Evolutionary conservation across 805 yeast genomes (phyloP).

Genomic region (Starmera dryadoides): DNA sequence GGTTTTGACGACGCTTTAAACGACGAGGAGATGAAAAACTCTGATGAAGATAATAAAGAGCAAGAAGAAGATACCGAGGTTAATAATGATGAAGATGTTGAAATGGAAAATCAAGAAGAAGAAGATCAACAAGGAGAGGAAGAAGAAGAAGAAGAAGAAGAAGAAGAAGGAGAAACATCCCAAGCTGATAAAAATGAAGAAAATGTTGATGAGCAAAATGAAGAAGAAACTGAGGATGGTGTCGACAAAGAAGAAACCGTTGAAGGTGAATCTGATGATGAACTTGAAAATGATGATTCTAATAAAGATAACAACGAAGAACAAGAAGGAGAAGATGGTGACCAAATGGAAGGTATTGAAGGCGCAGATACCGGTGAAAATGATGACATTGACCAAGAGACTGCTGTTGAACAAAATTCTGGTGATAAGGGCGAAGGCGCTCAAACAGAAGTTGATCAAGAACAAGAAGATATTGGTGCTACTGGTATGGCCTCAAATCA

Average conservation of each 20-base stretch:
- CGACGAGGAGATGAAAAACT: conserved; percentile 26
- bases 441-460: conserved; percentile 46
- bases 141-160: conserved; percentile 19
- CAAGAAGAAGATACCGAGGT: conserved; percentile 34
- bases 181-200: conserved; percentile 20
- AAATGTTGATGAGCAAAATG: conserved; percentile 26
- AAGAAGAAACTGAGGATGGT: conserved; percentile 17
- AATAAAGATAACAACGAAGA: conserved; percentile 27
- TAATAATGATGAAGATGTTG: conserved; percentile 25
- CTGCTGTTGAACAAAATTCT: conserved; percentile 51
- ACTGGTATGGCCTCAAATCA: conserved; percentile 45
- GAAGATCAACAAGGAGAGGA: conserved; percentile 27
- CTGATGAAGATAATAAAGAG: conserved; percentile 27
- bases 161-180: conserved; percentile 18
- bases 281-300: conserved; percentile 23
- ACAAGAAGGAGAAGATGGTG: conserved; percentile 35
- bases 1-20: conserved; percentile 31
- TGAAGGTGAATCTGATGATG: conserved; percentile 26
- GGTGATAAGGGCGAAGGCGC: conserved; percentile 61
- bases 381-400: conserved; percentile 45
- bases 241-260: conserved; percentile 19
- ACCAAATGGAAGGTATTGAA: conserved; percentile 45
- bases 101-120: conserved; percentile 24
- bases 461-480: conserved; percentile 62
- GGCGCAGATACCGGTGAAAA: conserved; percentile 38